Evolutionary conservation across 2,329 filamentous ascomycete species (phyloP).

Genomic region (Ophidiomyces ophidiicola): DNA sequence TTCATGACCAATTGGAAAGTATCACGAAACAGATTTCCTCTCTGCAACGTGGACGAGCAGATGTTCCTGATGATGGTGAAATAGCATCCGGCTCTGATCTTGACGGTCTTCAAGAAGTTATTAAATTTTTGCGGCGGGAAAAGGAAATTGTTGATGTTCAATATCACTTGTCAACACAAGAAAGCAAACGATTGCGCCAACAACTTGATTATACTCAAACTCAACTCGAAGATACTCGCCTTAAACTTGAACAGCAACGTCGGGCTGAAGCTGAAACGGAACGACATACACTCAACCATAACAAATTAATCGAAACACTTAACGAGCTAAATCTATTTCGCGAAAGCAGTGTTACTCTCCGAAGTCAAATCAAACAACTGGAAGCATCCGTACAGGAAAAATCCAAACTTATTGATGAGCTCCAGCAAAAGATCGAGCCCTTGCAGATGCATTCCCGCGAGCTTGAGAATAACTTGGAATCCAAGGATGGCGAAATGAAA

Average conservation of each 20-base stretch:
- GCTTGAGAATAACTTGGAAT: constrained; percentile 66
- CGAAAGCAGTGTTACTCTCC: constrained; percentile 83
- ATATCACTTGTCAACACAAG: constrained; percentile 75
- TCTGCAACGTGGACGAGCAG: constrained; percentile 62
- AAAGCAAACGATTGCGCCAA: constrained; percentile 76
- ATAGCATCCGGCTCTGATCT: constrained; percentile 44
- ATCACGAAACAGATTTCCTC: constrained; percentile 67
- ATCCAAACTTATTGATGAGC: constrained; percentile 58
- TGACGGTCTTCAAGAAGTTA: constrained; percentile 77
- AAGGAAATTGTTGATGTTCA: constrained; percentile 98
- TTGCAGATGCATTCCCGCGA: constrained; percentile 69
- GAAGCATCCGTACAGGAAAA: constrained; percentile 66
- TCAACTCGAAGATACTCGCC: constrained; percentile 75
- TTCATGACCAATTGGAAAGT: constrained; percentile 79
- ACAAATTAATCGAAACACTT: constrained; percentile 84
- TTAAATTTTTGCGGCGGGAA: constrained; percentile 80
- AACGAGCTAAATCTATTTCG: constrained; percentile 93
- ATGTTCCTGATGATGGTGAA: constrained; percentile 41
- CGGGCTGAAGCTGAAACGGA: constrained; percentile 61
- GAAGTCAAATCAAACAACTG: constrained; percentile 70
- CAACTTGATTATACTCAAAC: constrained; percentile 77
- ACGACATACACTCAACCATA: constrained; percentile 64
- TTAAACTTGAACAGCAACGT: constrained; percentile 85
- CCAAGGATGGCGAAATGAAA: constrained; percentile 76
- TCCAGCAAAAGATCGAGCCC: constrained; percentile 65